These are phyloP conservation scores for Porodaedalea pini DNA, from an alignment of 1,284 basidiomycete species.

Conservation along the genomic window DNA sequence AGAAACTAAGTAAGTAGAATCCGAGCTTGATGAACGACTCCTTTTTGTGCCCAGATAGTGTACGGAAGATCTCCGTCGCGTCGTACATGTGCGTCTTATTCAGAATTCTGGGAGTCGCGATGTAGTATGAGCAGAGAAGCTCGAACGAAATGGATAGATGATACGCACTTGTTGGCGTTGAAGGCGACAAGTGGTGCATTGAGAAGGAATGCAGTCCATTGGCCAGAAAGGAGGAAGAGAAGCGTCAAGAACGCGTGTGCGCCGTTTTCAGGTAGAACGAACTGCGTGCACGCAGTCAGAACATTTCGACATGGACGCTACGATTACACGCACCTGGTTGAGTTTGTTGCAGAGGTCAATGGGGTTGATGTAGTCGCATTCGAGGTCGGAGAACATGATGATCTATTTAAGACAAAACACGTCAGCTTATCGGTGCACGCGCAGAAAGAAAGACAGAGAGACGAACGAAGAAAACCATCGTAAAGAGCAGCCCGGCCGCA, in stretches of 20 bases:
- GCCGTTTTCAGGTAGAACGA: slow-evolving; percentile 95
- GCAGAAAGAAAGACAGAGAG: neutral
- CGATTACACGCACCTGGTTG: slow-evolving; percentile 72
- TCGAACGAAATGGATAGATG: too few relatives aligned
- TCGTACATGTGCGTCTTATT: slow-evolving; percentile 98
- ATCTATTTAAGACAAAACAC: slow-evolving; percentile 57
- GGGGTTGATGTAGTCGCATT: slow-evolving; percentile 99
- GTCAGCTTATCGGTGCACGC: neutral
- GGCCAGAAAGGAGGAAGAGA: slow-evolving; percentile 89
- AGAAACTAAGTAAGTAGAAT: slow-evolving; percentile 92
- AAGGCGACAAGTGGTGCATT: slow-evolving; percentile 89
- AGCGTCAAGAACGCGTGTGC: slow-evolving; percentile 89
- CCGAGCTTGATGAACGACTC: slow-evolving; percentile 96
- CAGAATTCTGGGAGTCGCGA: slow-evolving; percentile 63
- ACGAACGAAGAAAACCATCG: slow-evolving; percentile 97
- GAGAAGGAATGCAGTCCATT: slow-evolving; percentile 92
- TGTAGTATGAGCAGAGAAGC: slow-evolving; percentile 4
- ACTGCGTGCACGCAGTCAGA: slow-evolving; percentile 48
- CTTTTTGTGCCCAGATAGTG: slow-evolving; percentile 92
- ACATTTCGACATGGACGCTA: slow-evolving; percentile 28
- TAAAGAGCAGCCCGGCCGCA: slow-evolving; percentile 91
- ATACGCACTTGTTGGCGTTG: slow-evolving; percentile 90
- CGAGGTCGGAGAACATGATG: slow-evolving; percentile 99
- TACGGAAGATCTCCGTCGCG: slow-evolving; percentile 98
- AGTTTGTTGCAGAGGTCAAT: slow-evolving; percentile 99